Evolutionary conservation across 2,329 filamentous ascomycete genomes (phyloP), one percentile per base, ranked within the genome.

Genomic region (Aspergillus sojae): DNA sequence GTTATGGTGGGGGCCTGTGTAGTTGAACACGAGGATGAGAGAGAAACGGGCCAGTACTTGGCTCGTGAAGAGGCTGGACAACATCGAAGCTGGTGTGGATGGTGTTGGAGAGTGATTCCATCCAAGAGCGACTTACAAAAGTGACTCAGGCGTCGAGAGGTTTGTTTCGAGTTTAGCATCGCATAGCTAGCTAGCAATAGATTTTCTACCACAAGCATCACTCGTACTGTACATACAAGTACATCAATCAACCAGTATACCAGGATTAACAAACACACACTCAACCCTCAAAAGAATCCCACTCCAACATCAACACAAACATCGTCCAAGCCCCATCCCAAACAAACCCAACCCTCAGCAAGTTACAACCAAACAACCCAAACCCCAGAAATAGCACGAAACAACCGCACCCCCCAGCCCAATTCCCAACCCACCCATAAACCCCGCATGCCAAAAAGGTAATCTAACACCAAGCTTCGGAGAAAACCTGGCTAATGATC

Each of bases 51-150:
- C 5, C 83, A 85, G 62, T 90, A 91, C 68, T 81, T 97, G 30
- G 84, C 84, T 19, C 82, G 90, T 28, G 94, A 98, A 78, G 85
- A 89, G 60, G 82, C 82, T 16, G 91, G 92, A 0, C 78, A 80
- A 56, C 83, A 88, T 62, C 85, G 94, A 65, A 93, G 91, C 74
- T 97, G 93, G 92, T 98, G 94, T 77, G 92, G 91, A 0, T 97
- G 94, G 94, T 98, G 94, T 76, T 88, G 85, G 76, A 84, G 93
- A 65, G 89, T 93, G 3, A 87, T 96, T 58, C 89, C 89, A n/a
- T 63, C 88, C 14, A 78, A 78, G 58, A 78, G 78, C 63, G 86
- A 88, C 48, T 21, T 52, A 28, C 14, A 48, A 2, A 16, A 28
- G 23, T 26, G 26, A 50, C 7, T 16, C 26, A 19, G 26, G 30